Evolutionary conservation across 1,284 basidiomycete genomes (phyloP).

Genomic region (Xanthoconium separans): DNA sequence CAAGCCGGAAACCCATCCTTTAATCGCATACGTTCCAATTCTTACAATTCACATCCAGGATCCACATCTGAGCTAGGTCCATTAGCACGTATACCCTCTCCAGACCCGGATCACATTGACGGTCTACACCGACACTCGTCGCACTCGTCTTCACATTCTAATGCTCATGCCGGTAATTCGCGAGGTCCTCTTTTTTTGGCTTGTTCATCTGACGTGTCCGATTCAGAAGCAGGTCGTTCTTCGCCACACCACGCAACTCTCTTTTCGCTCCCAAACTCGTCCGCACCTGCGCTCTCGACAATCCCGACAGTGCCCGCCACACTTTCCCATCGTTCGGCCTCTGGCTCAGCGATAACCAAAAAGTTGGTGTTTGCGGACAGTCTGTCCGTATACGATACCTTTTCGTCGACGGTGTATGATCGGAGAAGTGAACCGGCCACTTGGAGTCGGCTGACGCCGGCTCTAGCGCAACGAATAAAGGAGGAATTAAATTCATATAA

Average conservation of each 20-base stretch:
- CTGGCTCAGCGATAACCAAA: conserved; percentile 66
- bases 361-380: conserved; percentile 87
- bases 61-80: conserved; percentile 62
- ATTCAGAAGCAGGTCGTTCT: conserved; percentile 31
- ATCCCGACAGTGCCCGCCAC: conserved; percentile 48
- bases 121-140: conserved; percentile 69
- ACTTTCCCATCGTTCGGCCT: conserved; percentile 61
- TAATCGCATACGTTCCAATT: conserved; percentile 70
- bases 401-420: conserved; percentile 89
- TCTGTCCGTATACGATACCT: conserved; percentile 94
- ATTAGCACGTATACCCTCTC: conserved; percentile 73
- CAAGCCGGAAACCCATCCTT: conserved; percentile 39
- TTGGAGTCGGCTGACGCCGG: conserved; percentile 93
- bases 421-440: conserved; percentile 94
- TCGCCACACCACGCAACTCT: conserved; percentile 38
- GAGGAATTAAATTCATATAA: conserved; percentile 96
- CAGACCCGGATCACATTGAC: conserved; percentile 84
- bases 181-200: conserved; percentile 31
- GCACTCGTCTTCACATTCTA: conserved; percentile 42
- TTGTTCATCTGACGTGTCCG: conserved; percentile 27
- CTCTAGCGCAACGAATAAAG: conserved; percentile 93
- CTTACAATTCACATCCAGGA: conserved; percentile 64
- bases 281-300: conserved; percentile 81
- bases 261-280: conserved; percentile 82
- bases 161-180: conserved; percentile 34